Base-by-base conservation (phyloP, 108 stramenopile species). In the Nitzschia inconspicua region DNA sequence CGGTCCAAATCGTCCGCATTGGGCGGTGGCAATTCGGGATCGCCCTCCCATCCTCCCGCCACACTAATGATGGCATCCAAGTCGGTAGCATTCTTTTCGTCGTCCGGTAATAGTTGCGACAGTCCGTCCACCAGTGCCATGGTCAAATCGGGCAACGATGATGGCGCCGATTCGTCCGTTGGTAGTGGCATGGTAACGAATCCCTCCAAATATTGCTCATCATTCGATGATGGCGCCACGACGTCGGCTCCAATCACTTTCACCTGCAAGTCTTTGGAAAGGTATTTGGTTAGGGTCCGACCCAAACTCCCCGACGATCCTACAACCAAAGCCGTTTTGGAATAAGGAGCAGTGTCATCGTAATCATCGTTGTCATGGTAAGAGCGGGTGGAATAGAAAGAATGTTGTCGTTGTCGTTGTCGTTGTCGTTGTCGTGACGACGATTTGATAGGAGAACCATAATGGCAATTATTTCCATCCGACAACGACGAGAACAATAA, bases 251-350 rank as follows among this genome's bases (percentile, higher is more conserved):
- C 85, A 10, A 85, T n/a, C 1, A 89, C 80, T 32, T 71, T 61
- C 70, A 79, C 64, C 8, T 49, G 57, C 10, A 73, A 25, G 39
- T 52, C 20, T 34, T 61, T 42, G 14, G 44, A 34, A 28, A 88
- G 60, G 44, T 76, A 78, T 9, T 41, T 49, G 23, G 60, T 48
- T 14, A 91, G 44, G 8, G 73, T 52, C 26, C 52, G 49, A 6
- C 89, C 89, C 29, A 91, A 65, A 16, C 43, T 43, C 27, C 89
- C 89, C 23, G 75, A 79, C 8, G 89, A 91, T 41, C 86, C 89
- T 0, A 91, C 44, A n/a, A 91, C 71, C 6, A 91, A 71, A n/a
- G 82, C 69, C 23, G 72, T 80, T 37, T 65, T 68, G 39, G 60
- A 49, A 2, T 5, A 40, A 20, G 13, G 14, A 9, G n/a, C 54